These are phyloP conservation scores for Aspergillus pseudoviridinutans DNA, from an alignment of 2,329 filamentous ascomycete species.

Conservation along the genomic window DNA sequence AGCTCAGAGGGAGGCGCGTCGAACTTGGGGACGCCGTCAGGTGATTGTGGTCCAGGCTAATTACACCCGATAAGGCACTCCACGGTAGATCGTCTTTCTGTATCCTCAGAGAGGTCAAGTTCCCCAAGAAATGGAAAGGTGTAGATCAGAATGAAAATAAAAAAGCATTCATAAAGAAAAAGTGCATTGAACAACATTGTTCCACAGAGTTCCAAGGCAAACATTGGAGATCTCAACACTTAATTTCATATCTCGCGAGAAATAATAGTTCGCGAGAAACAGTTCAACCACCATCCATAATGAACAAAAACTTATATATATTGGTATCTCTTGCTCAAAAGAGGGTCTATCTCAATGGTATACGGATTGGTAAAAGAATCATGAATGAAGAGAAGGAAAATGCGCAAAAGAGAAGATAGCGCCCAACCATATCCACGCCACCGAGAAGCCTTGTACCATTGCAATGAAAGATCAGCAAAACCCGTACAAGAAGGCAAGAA, in stretches of 20 bases:
- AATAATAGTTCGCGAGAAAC: not conserved
- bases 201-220: not conserved
- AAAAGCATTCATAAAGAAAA: not conserved
- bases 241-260: not conserved
- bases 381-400: constrained; percentile 25
- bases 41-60: constrained; percentile 19
- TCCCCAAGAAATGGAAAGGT: not conserved
- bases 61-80: constrained; percentile 12
- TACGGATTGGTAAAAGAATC: constrained; percentile 23
- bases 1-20: constrained; percentile 31
- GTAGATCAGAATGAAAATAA: constrained; percentile 2
- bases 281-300: constrained; percentile 11
- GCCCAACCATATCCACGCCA: constrained; percentile 34
- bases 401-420: constrained; percentile 31
- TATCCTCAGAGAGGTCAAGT: not conserved
- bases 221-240: not conserved
- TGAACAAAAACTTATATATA: constrained; percentile 32
- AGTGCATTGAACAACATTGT: constrained; percentile 8
- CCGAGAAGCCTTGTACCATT: constrained; percentile 27
- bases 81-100: no score
- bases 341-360: constrained; percentile 36
- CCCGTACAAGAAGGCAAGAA: constrained; percentile 11
- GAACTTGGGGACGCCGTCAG: constrained; percentile 24
- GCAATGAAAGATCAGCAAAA: constrained; percentile 15
- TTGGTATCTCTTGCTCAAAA: constrained; percentile 41